These are phyloP conservation scores for Mortierella sp. DNA, from an alignment of 371 early-diverging fungal species.

Conservation along the genomic window DNA sequence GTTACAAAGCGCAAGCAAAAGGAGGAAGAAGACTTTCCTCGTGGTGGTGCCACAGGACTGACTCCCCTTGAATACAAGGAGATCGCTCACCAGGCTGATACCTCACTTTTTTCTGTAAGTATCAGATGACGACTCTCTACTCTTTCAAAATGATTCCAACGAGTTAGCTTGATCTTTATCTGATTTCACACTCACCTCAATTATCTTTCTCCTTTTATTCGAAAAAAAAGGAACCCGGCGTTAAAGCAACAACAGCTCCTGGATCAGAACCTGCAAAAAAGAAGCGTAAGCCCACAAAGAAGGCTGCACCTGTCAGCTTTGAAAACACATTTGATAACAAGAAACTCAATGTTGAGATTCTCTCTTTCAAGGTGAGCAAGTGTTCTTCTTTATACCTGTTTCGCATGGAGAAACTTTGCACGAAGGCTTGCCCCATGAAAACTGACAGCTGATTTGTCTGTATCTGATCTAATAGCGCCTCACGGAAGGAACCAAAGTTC, in stretches of 20 bases:
- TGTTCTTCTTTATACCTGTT: neutral
- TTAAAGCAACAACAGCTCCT: slow-evolving; percentile 7
- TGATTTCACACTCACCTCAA: too few species aligned
- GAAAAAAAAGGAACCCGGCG: slow-evolving; percentile 54
- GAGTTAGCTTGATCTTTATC: too few species aligned
- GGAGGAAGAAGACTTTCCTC: slow-evolving; percentile 73
- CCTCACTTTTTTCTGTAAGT: slow-evolving; percentile 56
- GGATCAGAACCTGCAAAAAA: slow-evolving; percentile 65
- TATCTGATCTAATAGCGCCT: slow-evolving; percentile 63
- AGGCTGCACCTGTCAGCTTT: slow-evolving; percentile 46
- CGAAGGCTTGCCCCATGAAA: neutral
- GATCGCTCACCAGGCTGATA: slow-evolving; percentile 78
- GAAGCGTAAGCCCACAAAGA: slow-evolving; percentile 62
- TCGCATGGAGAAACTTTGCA: neutral
- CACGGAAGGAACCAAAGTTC: slow-evolving; percentile 76
- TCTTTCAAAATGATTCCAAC: too few species aligned
- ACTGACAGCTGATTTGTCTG: neutral
- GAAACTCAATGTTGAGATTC: slow-evolving; percentile 62
- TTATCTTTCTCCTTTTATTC: neutral
- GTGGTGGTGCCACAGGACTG: slow-evolving; percentile 84
- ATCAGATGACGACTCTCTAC: neutral
- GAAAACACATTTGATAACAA: slow-evolving; percentile 57
- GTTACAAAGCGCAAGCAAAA: slow-evolving; percentile 54
- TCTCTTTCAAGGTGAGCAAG: slow-evolving; percentile 70
- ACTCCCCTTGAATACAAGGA: slow-evolving; percentile 89